Conservation (phyloP, 495 filamentous ascomycete species). For the Xylaria scruposa region DNA sequence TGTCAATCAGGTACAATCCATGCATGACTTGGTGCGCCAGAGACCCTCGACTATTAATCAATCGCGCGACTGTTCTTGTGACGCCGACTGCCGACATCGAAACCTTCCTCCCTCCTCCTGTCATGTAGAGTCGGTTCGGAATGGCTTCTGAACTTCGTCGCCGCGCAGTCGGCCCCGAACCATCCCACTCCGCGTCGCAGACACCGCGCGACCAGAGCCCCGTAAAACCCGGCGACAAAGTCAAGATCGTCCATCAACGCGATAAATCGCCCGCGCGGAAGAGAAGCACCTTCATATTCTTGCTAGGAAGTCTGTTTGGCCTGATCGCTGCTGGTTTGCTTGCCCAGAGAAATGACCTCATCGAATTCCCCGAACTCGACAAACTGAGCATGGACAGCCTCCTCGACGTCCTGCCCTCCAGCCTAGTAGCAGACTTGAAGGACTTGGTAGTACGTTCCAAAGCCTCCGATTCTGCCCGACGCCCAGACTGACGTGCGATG, state of each 20-base stretch:
- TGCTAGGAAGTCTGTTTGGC: conserved; percentile 83
- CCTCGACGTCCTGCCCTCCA: conserved; percentile 82
- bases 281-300: conserved; percentile 79
- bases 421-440: conserved; percentile 79
- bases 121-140: conserved; percentile 32
- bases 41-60: not conserved
- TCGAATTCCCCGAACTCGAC: conserved; percentile 78
- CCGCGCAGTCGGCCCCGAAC: conserved; percentile 45
- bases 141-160: conserved; percentile 60
- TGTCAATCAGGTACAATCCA: conserved; percentile 27
- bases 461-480: conserved; percentile 46
- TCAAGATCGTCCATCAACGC: conserved; percentile 53
- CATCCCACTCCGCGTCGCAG: conserved; percentile 31
- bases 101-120: conserved; percentile 6
- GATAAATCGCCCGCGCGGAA: conserved; percentile 60
- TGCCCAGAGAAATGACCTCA: conserved; percentile 81
- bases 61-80: not conserved
- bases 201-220: conserved; percentile 52
- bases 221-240: conserved; percentile 49
- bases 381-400: conserved; percentile 84
- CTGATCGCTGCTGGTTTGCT: conserved; percentile 83
- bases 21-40: conserved; percentile 2
- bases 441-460: conserved; percentile 66
- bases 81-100: not conserved
- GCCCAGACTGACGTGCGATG: conserved; percentile 29